Evolutionary conservation across 768 basidiomycete species (phyloP), one percentile per base, ranked within the genome.

Genomic region (Tricholoma sp.): DNA sequence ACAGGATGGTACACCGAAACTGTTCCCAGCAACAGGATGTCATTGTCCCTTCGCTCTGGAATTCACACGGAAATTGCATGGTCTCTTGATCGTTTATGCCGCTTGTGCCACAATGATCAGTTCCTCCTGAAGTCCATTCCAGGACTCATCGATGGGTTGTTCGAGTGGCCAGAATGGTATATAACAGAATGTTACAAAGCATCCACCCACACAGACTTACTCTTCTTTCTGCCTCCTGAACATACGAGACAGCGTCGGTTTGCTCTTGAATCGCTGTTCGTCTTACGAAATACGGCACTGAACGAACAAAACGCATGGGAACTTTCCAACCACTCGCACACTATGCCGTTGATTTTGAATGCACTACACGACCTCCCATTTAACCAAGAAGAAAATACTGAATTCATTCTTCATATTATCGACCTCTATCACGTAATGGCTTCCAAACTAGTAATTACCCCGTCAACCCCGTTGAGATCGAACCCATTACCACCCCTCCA

Each of bases 141-240:
- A 0, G 92, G 92, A 8, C 76, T 95, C 41, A 83, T 90, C 22
- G 88, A 93, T 63, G 88, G 86, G 5, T 76, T 98, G 19, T 88
- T 93, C 59, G 89, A 88, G 66, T 93, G 89, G 88, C 93, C 94
- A 2, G 85, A 90, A 66, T 89, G 85, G 86, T 95, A 89, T 68
- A 76, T 84, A 51, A 76, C 68, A 2, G 81, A 85, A 60, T 85
- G 86, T n/a, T 74, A 81, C 63, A 76, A 77, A 61, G 69, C 73
- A 56, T 67, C 68, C 31, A 71, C 74, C 47, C 77, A 81, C 22
- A 65, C 67, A 34, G 61, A 74, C 31, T 54, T 71, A 8, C 70
- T 91, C 35, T 92, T 91, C 60, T 80, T 86, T 24, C 66, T 79
- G 16, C 69, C 81, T 0, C 76, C 77, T 9, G 78, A 79, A 16